Base-by-base conservation (phyloP, 805 yeast species). In the Schizosaccharomyces pombe region DNA sequence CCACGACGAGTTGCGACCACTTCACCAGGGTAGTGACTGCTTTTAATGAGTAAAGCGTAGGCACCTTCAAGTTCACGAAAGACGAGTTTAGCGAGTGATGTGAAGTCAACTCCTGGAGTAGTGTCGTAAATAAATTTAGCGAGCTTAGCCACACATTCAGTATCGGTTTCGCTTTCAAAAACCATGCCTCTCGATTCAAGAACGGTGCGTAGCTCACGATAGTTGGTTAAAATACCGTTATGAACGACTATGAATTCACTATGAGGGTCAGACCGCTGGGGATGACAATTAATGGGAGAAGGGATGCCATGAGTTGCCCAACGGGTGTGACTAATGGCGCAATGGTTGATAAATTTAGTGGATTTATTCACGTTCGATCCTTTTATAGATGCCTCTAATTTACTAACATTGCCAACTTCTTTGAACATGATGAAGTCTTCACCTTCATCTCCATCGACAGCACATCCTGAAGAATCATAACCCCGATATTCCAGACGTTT, bases 221-320 rank as follows among this genome's bases (percentile, higher is more conserved):
- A 89, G 70, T 91, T 91, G 62, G 98, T 91, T 68, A 91, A 85
- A 67, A 91, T 91, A 74, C 99, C 99, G 63, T 91, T 91, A 73
- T 91, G 99, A 54, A 91, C 97, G 59, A 91, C 80, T 47, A 85
- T 78, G 63, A 91, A 91, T 67, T 87, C 94, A 61, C 82, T 81
- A 51, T 69, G 68, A 8, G 76, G 75, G 66, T 85, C 98, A 1
- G 95, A 85, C 59, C 89, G 73, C 66, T 89, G 97, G 52, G 99
- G 99, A 67, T 91, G 99, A 66, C 97, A 91, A 73, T 91, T 91
- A 58, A 68, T 62, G 58, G 75, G 77, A 60, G 77, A 78, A 56
- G 96, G 96, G 62, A 80, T 84, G 68, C 99, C 99, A 68, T 91
- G 99, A 39, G 99, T 91, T 54, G 99, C 99, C 99, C 99, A 91